Base-by-base conservation (phyloP, 2,329 filamentous ascomycete genomes). In the Rutstroemia sydowiana region DNA sequence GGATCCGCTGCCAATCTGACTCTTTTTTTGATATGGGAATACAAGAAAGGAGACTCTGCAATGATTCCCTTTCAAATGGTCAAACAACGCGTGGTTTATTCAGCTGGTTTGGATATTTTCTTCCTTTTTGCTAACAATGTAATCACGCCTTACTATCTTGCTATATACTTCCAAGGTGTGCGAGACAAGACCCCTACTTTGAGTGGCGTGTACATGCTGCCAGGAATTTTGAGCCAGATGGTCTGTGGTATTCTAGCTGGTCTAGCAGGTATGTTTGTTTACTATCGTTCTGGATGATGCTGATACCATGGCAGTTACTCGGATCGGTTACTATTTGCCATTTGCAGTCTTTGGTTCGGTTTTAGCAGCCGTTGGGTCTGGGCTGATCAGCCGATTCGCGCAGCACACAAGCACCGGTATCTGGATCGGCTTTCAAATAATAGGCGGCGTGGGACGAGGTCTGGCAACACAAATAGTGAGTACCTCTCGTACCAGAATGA, bases 81-180 rank as follows among this genome's bases (percentile, higher is more conserved):
- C 23, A 48, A 39, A n/a, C 42, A 59, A 31, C 49, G 63, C 1
- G 49, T 44, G 20, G 55, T 65, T 3, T 48, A 34, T 53, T 39
- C 43, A 6, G 28, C 23, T 9, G 21, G 21, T 10, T 28, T 31
- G n/a, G 14, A 28, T 16, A 44, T 44, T 28, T 30, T 44, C 41
- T 44, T 28, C 23, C 28, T 44, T 9, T 44, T 44, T 23, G 57
- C 53, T 7, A 39, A 16, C 14, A 32, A 58, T 41, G 26, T 61
- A 3, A 44, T 34, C 3, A 18, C 36, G 2, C 20, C 81, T 45
- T 74, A 71, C 60, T 74, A 75, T 52, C 63, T 76, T 9, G 71
- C 75, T 1, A 67, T 76, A 51, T 77, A 73, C 65, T 75, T 77
- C 61, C 73, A 78, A 63, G 67, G 70, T 32, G 69, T 77, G 53